Evolutionary conservation across 2,329 filamentous ascomycete genomes (phyloP).

Genomic region (Ceratocystis cacaofunesta): DNA sequence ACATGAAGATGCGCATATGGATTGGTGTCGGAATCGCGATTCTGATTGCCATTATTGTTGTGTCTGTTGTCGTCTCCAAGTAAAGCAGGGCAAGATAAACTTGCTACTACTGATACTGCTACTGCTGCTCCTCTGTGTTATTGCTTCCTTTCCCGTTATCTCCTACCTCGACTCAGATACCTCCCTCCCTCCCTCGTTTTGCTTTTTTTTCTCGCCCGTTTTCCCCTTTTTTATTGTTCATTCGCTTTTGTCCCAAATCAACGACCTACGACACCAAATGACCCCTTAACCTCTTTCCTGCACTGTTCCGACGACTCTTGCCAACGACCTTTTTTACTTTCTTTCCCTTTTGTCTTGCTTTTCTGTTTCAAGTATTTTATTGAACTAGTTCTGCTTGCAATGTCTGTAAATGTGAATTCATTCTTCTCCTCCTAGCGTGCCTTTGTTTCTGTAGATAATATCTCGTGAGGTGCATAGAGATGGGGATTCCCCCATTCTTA

Average conservation of each 20-base stretch:
- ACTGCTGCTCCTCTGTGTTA: not conserved
- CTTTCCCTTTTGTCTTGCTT: not conserved
- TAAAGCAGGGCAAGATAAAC: too few species aligned
- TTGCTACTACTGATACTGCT: not conserved
- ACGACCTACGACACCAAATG: not conserved
- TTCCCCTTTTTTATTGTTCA: not conserved
- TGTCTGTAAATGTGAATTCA: conserved; percentile 1
- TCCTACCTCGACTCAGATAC: not conserved
- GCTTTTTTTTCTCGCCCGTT: not conserved
- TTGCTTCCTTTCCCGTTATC: not conserved
- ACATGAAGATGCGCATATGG: conserved; percentile 99
- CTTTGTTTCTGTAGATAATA: not conserved
- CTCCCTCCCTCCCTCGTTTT: not conserved
- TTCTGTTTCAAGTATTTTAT: not conserved
- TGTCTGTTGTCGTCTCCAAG: conserved; percentile 45
- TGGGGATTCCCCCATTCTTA: too few species aligned
- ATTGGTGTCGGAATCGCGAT: conserved; percentile 82
- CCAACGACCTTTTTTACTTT: conserved; percentile 3
- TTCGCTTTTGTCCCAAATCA: not conserved
- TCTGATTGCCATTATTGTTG: conserved; percentile 82
- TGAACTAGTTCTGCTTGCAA: not conserved
- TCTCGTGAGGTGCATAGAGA: not conserved
- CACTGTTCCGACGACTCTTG: conserved; percentile 1
- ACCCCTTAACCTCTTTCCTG: not conserved
- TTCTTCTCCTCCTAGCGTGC: not conserved